phyloP scores from a whole-genome alignment of 202 grass and related monocot species.

The Panicum hallii region DNA sequence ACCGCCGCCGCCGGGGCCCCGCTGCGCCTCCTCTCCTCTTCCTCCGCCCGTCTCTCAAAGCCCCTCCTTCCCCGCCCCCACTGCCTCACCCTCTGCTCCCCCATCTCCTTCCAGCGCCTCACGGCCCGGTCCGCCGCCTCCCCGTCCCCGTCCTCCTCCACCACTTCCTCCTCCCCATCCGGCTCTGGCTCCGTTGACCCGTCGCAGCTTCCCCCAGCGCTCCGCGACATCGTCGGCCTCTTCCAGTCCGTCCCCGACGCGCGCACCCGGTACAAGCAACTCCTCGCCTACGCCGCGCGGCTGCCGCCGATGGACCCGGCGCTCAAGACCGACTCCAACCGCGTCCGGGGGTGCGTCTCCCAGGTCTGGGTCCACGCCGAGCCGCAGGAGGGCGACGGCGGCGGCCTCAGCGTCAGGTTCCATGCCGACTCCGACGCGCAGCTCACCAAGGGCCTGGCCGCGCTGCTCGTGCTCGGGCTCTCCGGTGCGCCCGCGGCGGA shows the following conservation, averaged over 20 bases:
- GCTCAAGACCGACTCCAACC: conserved; percentile 76
- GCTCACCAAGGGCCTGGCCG: conserved; percentile 89
- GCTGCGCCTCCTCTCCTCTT: conserved; percentile 44
- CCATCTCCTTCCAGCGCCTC: conserved; percentile 74
- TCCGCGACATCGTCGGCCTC: conserved; percentile 68
- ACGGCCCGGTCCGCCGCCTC: conserved; percentile 40
- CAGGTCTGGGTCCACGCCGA: conserved; percentile 94
- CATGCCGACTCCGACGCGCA: conserved; percentile 90
- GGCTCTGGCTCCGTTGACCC: conserved; percentile 43
- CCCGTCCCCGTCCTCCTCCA: conserved; percentile 42
- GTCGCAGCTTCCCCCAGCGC: conserved; percentile 52
- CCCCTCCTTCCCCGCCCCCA: conserved; percentile 46
- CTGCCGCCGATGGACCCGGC: conserved; percentile 73
- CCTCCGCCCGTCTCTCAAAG: conserved; percentile 31
- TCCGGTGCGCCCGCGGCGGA: conserved; percentile 65
- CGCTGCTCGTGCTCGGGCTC: conserved; percentile 83
- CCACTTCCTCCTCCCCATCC: conserved; percentile 10
- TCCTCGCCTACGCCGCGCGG: conserved; percentile 80
- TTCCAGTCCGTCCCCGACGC: conserved; percentile 83
- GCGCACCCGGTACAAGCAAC: conserved; percentile 91
- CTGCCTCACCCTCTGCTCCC: conserved; percentile 47
- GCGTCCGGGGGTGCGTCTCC: conserved; percentile 83
- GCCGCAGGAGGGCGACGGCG: conserved; percentile 35
- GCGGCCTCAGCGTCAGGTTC: conserved; percentile 58
- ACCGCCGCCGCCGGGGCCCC: conserved; percentile 31